Evolutionary conservation across 176 grass and related monocot genomes (phyloP).

Genomic region (Puccinellia tenuiflora): DNA sequence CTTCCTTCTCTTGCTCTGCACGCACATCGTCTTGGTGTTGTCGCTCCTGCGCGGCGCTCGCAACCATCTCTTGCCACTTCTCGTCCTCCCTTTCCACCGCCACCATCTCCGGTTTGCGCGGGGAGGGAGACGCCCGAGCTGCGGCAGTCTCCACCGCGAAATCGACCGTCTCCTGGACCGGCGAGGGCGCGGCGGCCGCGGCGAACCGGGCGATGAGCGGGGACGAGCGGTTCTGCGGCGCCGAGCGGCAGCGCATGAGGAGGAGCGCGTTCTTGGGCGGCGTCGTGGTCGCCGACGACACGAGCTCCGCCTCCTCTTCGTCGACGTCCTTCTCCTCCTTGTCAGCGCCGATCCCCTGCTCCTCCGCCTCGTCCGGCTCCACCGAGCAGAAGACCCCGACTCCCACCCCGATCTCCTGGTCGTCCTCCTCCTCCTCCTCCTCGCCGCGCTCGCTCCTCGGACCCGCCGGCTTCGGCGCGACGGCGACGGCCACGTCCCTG

Average conservation of each 20-base stretch:
- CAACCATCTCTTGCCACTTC: neutral
- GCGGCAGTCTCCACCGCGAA: neutral
- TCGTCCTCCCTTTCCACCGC: constrained; percentile 1
- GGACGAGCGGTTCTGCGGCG: constrained; percentile 73
- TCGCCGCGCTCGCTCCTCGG: neutral
- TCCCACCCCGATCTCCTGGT: neutral
- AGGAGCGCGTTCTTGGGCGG: constrained; percentile 94
- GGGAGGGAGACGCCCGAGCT: neutral
- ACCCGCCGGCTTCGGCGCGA: constrained; percentile 21
- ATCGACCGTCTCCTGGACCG: neutral
- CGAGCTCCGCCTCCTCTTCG: constrained; percentile 22
- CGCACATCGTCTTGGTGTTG: neutral
- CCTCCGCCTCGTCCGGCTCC: neutral
- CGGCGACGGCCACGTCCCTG: constrained; percentile 31
- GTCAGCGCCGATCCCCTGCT: neutral
- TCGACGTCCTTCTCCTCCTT: neutral
- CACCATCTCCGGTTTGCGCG: constrained; percentile 20
- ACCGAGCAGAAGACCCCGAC: neutral
- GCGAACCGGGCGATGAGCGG: constrained; percentile 49
- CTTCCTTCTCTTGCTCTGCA: neutral
- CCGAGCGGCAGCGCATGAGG: constrained; percentile 94
- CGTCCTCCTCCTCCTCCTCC: constrained; percentile 1
- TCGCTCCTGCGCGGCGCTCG: neutral
- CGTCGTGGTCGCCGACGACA: constrained; percentile 50
- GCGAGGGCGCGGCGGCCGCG: constrained; percentile 18